phyloP scores from a whole-genome alignment of 352 stramenopile genomes.

The Peronospora destructor region DNA sequence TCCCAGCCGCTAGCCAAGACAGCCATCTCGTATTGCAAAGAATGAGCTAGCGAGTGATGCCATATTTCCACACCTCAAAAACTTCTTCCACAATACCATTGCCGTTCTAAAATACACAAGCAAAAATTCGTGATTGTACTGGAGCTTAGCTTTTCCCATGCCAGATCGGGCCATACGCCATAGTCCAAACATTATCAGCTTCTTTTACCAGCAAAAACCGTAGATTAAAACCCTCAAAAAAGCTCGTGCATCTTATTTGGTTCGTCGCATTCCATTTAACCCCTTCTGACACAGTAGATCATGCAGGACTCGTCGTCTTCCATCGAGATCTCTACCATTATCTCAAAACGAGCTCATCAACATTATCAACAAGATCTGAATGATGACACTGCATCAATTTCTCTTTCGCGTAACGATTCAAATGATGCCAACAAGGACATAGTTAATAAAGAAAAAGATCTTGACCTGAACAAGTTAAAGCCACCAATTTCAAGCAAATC shows the following conservation, averaged over 20 bases:
- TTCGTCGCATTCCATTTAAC: no score
- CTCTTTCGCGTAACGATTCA: no score
- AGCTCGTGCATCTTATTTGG: no score
- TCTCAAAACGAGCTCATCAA: no score
- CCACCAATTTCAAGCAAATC: constrained; percentile 8
- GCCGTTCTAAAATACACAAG: constrained; percentile 2
- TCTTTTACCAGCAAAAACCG: no score
- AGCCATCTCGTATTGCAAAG: constrained; percentile 1
- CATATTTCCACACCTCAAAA: background rate
- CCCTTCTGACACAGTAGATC: no score
- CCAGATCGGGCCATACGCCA: constrained; percentile 1
- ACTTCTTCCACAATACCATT: constrained; percentile 1
- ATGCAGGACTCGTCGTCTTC: constrained; percentile 15
- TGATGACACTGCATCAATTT: no score
- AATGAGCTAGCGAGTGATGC: background rate
- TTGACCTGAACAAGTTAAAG: constrained; percentile 6
- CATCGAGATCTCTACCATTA: constrained; percentile 20
- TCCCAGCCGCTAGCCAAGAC: constrained; percentile 17
- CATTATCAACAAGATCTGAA: no score
- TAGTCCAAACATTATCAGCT: constrained; percentile 1
- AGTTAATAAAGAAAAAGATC: constrained; percentile 7
- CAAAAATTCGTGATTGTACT: constrained; percentile 9
- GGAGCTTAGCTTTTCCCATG: background rate
- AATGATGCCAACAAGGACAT: constrained; percentile 23
- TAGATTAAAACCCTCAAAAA: no score